Conservation (phyloP, 1,139 yeast genomes). For the Geotrichum citri-aurantii region DNA sequence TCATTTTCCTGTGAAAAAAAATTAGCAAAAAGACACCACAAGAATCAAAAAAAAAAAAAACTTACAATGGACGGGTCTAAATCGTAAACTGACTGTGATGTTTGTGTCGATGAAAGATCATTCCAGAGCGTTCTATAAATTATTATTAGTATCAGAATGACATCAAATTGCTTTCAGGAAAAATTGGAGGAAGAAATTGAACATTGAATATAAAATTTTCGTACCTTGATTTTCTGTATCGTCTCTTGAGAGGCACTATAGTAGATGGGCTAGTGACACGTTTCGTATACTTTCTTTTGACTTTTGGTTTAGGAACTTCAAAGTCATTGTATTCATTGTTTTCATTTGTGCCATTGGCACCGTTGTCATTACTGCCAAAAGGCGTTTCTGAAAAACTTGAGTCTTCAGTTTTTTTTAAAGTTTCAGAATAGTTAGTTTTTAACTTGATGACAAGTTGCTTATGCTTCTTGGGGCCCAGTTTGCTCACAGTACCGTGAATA, state of each 20-base stretch:
- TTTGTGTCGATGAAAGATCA: not conserved
- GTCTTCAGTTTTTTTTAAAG: not conserved
- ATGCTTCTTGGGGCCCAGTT: not conserved
- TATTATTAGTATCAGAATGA: not conserved
- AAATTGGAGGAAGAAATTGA: not conserved
- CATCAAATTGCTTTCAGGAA: not conserved
- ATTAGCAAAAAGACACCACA: conserved; percentile 4
- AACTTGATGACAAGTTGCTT: conserved; percentile 9
- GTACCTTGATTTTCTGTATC: not conserved
- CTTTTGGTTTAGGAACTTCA: not conserved
- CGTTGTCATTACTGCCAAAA: not conserved
- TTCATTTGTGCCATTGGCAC: too few relatives aligned
- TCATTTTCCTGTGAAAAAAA: conserved; percentile 46
- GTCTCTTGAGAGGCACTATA: not conserved
- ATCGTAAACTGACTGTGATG: not conserved
- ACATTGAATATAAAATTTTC: not conserved
- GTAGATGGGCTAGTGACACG: not conserved
- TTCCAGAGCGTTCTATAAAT: not conserved
- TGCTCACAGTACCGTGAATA: not conserved
- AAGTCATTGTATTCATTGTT: not conserved
- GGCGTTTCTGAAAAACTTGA: not conserved
- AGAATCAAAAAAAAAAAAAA: not conserved
- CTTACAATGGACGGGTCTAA: not conserved
- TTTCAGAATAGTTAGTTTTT: conserved; percentile 6
- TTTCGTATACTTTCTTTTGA: not conserved